phyloP scores from a whole-genome alignment of 257 asterid genomes.

The Vinca minor region DNA sequence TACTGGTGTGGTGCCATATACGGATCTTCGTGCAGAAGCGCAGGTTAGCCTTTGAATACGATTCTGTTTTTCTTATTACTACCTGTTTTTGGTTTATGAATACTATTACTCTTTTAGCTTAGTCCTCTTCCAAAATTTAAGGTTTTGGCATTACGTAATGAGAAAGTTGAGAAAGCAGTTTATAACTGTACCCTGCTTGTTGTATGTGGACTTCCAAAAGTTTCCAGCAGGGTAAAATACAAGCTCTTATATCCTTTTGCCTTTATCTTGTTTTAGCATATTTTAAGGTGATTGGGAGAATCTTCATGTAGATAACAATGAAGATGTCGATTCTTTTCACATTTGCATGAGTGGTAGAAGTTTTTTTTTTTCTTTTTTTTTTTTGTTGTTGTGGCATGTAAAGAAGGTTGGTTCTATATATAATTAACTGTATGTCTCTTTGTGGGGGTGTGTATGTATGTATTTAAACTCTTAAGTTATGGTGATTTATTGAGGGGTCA shows the following conservation, averaged over 20 bases:
- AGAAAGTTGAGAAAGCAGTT: not conserved
- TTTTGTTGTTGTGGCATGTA: not conserved
- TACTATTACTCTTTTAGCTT: not conserved
- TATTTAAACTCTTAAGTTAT: slow-evolving; percentile 7
- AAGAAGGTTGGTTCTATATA: not conserved
- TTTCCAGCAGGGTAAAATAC: too few species aligned
- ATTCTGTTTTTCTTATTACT: slow-evolving; percentile 9
- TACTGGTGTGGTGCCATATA: slow-evolving; percentile 88
- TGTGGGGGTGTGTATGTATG: not conserved
- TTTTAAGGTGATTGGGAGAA: too few species aligned
- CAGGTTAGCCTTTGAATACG: slow-evolving; percentile 39
- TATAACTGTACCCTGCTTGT: too few species aligned
- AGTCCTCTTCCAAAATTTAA: not conserved
- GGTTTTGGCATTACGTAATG: not conserved
- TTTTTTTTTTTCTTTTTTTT: too few species aligned
- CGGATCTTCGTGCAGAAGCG: slow-evolving; percentile 96
- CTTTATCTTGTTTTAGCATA: too few species aligned
- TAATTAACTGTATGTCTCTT: not conserved
- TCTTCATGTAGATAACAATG: too few species aligned
- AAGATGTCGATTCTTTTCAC: not conserved
- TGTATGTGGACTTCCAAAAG: too few species aligned
- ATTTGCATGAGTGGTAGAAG: not conserved
- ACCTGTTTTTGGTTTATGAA: not conserved
- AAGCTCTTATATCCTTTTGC: too few species aligned
- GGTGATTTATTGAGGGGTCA: not conserved